Percentiles rank a stretch among this genome's conserved stretches.
Evolutionary conservation across 345 rosid genomes (phyloP).

Genomic region (Lenwebbia sp.): DNA sequence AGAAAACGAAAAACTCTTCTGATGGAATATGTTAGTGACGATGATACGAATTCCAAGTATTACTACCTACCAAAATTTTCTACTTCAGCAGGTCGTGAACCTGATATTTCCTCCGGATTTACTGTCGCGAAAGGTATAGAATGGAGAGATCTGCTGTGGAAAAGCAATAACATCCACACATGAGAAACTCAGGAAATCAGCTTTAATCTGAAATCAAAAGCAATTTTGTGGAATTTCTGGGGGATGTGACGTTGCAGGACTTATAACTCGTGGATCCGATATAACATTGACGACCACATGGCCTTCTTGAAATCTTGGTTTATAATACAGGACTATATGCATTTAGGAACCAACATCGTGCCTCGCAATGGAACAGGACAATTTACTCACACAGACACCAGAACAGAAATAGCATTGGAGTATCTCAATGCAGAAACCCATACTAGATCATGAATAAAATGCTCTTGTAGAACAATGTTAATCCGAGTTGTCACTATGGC

Average conservation of each 20-base stretch:
- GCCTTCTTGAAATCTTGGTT: background rate
- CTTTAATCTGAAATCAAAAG: background rate
- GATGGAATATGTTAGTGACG: background rate
- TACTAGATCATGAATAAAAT: background rate
- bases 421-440: background rate
- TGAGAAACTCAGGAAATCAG: background rate
- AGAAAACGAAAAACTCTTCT: background rate
- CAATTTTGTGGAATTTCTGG: background rate
- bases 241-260: background rate
- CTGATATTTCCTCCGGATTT: slow-evolving; percentile 73
- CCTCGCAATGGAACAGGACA: background rate
- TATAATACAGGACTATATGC: background rate
- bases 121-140: slow-evolving; percentile 78
- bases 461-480: background rate
- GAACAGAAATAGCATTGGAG: background rate
- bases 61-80: slow-evolving; percentile 60
- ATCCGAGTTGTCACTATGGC: background rate
- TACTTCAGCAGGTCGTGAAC: slow-evolving; percentile 81
- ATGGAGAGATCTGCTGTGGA: slow-evolving; percentile 45
- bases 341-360: background rate
- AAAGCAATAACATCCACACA: background rate
- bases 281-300: background rate
- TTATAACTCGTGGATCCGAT: background rate
- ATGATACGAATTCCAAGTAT: background rate
- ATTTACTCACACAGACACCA: background rate